Base-by-base conservation (phyloP, 768 basidiomycete genomes). In the Mycena crocata region DNA sequence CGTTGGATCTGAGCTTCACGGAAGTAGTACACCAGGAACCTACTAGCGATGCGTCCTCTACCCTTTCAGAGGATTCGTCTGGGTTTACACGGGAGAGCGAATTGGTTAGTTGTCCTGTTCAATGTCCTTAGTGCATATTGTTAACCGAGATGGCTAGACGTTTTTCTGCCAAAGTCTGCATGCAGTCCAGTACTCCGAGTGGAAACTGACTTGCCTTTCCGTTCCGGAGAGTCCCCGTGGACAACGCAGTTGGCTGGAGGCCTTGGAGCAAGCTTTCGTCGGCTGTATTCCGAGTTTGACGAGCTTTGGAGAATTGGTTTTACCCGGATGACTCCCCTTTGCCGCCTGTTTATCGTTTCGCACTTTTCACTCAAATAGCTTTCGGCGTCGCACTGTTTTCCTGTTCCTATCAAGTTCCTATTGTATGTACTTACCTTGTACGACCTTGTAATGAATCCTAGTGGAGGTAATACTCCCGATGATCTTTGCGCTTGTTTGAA, bases 1-100 rank as follows among this genome's bases (percentile, higher is more conserved):
- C 60, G 15, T 67, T 79, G 23, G 72, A 73, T 21, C 66, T 79
- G 40, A 32, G 45, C 21, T 78, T 78, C 45, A 31, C 56, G 2
- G 74, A 76, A n/a, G 62, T 77, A 24, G 52, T 70, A 34, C 69
- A 70, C 49, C 50, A 50, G 21, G 69, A 70, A 15, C 42, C 64
- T 9, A 34, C 45, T 14, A 63, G 51, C 32, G 62, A 58, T 62
- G 31, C 50, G 6, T 62, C 60, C 3, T 70, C 68, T 26, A 26
- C 31, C n/a, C 26, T 45, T 44, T 70, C 69, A 28, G 37, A 56
- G 8, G 62, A 64, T 2, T 66, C 65, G 45, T 35, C 15, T 40
- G 57, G 44, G 19, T 55, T 63, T 26, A 35, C 64, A 1, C 57
- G 62, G 26, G 32, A 48, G 46, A 32, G 57, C 26, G 69, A 70